phyloP scores from a whole-genome alignment of 768 basidiomycete species.

The Suillus subalutaceus region DNA sequence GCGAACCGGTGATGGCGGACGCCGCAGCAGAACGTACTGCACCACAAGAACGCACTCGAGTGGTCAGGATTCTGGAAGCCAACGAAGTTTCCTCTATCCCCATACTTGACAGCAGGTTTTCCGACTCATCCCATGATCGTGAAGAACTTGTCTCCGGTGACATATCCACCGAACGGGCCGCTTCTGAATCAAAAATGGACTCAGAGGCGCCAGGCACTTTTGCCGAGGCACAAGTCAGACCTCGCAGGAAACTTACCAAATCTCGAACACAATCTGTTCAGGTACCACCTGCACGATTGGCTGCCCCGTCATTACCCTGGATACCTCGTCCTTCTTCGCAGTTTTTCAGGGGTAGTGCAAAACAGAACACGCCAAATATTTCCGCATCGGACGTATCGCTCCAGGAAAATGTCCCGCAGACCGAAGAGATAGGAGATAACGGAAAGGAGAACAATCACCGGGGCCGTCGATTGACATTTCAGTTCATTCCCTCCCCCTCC shows the following conservation, averaged over 20 bases:
- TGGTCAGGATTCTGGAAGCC: slow-evolving; percentile 5
- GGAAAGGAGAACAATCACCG: slow-evolving; percentile 10
- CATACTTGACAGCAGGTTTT: slow-evolving; percentile 3
- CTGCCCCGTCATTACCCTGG: slow-evolving; percentile 3
- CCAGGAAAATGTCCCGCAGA: neutral
- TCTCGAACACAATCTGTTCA: slow-evolving; percentile 4
- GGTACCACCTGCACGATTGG: neutral
- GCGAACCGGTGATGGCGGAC: neutral
- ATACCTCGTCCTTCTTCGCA: slow-evolving; percentile 5
- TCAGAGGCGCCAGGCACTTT: neutral
- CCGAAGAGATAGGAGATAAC: neutral
- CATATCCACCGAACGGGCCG: neutral
- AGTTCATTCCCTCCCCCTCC: slow-evolving; percentile 24
- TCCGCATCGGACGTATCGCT: neutral
- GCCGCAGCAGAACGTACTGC: slow-evolving; percentile 1
- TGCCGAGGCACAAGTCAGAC: neutral
- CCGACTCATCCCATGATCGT: neutral
- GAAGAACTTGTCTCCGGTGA: neutral
- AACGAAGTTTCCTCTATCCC: neutral
- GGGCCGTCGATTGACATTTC: slow-evolving; percentile 27
- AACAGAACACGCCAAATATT: neutral
- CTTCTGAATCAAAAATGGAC: neutral
- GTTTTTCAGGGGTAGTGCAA: neutral
- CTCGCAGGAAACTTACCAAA: slow-evolving; percentile 11
- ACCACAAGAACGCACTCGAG: slow-evolving; percentile 6